These are phyloP conservation scores for Puccinellia tenuiflora DNA, from an alignment of 176 grass and related monocot genomes.

Conservation along the genomic window DNA sequence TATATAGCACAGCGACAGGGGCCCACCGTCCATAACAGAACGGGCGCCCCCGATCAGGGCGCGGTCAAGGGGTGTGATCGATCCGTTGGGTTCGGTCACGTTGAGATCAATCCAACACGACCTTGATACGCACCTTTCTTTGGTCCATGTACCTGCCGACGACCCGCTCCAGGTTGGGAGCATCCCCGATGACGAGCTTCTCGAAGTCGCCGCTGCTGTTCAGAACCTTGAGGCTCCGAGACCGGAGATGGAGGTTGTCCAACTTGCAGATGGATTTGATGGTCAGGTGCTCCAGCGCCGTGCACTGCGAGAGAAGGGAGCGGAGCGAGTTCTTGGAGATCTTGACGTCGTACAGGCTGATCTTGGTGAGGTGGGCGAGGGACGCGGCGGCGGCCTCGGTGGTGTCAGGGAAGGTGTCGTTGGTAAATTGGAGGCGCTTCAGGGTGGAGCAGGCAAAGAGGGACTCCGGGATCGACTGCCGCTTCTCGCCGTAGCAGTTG, in stretches of 20 bases:
- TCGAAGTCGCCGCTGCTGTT: background rate
- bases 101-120: too few relatives aligned
- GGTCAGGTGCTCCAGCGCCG: background rate
- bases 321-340: background rate
- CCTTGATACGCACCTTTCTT: background rate
- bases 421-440: background rate
- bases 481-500: background rate
- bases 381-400: background rate
- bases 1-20: too few relatives aligned
- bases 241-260: background rate
- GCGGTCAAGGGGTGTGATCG: too few relatives aligned
- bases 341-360: background rate
- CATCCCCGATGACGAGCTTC: constrained; percentile 14
- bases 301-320: constrained; percentile 7
- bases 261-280: background rate
- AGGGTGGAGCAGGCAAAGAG: constrained; percentile 19
- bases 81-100: too few relatives aligned
- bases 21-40: too few relatives aligned
- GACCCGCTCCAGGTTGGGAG: constrained; percentile 19
- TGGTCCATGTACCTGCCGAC: background rate
- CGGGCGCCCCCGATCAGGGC: too few relatives aligned
- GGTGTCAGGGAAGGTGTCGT: constrained; percentile 4
- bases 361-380: background rate
- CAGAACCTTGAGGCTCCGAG: constrained; percentile 7
- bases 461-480: background rate